phyloP scores from a whole-genome alignment of 2,329 filamentous ascomycete species.

The Coniochaeta sp. region DNA sequence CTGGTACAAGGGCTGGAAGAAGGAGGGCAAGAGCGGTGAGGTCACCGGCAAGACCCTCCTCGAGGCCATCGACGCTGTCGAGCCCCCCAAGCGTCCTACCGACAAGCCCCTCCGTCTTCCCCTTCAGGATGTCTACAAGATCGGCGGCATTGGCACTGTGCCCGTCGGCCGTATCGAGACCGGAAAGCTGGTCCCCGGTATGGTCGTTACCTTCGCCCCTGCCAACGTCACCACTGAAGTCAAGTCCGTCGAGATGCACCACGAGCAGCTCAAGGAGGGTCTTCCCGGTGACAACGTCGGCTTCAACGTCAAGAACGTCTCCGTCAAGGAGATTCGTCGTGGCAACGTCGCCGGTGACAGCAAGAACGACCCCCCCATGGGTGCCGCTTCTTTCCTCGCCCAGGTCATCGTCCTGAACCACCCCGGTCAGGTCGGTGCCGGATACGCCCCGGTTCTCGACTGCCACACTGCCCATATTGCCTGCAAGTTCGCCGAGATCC shows the following conservation, averaged over 20 bases:
- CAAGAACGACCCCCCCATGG: conserved; percentile 97
- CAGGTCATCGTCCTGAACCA: conserved; percentile 99
- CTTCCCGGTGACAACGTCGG: conserved; percentile 99
- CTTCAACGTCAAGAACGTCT: conserved; percentile 99
- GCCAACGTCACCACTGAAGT: conserved; percentile 99
- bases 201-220: conserved; percentile 98
- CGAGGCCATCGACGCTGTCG: conserved; percentile 96
- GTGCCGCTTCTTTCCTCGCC: conserved; percentile 90
- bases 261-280: conserved; percentile 97
- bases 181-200: conserved; percentile 82
- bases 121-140: conserved; percentile 99
- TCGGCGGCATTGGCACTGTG: conserved; percentile 99
- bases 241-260: conserved; percentile 99
- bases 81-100: conserved; percentile 83
- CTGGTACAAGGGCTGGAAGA: conserved; percentile 99
- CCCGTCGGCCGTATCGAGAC: conserved; percentile 99
- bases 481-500: conserved; percentile 99
- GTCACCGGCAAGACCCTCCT: conserved; percentile 92
- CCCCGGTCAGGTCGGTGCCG: conserved; percentile 98
- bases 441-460: conserved; percentile 98
- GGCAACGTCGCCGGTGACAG: conserved; percentile 99
- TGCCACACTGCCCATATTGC: conserved; percentile 99
- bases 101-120: conserved; percentile 99
- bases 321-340: conserved; percentile 99
- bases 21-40: conserved; percentile 91